These are phyloP conservation scores for Rhynchosporium agropyri DNA, from an alignment of 2,329 filamentous ascomycete genomes.

Conservation along the genomic window DNA sequence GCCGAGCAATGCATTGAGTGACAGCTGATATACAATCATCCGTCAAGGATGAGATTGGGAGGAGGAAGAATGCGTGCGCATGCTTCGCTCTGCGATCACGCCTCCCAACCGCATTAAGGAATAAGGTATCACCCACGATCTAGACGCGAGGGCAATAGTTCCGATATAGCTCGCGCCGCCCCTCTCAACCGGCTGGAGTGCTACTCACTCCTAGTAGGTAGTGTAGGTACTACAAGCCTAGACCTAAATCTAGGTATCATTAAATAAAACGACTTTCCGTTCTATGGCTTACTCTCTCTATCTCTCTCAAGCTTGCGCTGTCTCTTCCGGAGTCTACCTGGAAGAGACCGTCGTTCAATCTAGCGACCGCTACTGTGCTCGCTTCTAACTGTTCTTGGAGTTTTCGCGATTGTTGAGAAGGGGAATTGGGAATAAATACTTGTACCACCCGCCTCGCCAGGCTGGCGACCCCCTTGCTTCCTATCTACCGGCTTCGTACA, in stretches of 20 bases:
- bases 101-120: background rate
- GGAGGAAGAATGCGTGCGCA: background rate
- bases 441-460: constrained; percentile 13
- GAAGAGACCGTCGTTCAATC: background rate
- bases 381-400: background rate
- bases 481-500: constrained; percentile 6
- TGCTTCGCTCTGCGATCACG: background rate
- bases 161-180: constrained; percentile 13
- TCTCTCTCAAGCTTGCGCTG: background rate
- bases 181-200: background rate
- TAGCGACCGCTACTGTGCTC: background rate
- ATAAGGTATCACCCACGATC: background rate
- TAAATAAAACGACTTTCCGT: background rate
- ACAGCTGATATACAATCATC: background rate
- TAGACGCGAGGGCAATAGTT: constrained; percentile 1
- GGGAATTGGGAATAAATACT: background rate
- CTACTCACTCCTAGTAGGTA: too few relatives aligned
- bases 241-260: background rate
- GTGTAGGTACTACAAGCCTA: too few relatives aligned
- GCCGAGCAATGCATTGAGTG: constrained; percentile 2
- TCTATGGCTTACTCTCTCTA: background rate
- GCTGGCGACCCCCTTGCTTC: background rate
- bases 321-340: constrained; percentile 1
- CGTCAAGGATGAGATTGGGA: background rate
- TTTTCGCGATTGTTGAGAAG: background rate